These are phyloP conservation scores for Hsuehochloa calcarea DNA, from an alignment of 176 grass and related monocot genomes.

Conservation along the genomic window DNA sequence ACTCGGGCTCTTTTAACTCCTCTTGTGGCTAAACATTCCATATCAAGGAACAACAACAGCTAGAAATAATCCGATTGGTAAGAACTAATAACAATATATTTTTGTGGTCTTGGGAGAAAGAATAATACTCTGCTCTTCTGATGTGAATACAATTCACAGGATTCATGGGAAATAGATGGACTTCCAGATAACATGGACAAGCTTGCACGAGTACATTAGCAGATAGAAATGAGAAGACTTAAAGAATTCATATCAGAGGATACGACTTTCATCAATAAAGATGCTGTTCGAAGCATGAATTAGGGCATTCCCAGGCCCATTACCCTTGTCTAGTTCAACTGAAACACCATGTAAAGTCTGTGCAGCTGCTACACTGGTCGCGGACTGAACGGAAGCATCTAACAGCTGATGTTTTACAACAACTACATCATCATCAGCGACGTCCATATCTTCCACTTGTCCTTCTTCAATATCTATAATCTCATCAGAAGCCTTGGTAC, in stretches of 20 bases:
- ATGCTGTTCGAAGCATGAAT: conserved; percentile 16
- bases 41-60: conserved; percentile 63
- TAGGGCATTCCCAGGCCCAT: not conserved
- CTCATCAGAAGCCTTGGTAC: not conserved
- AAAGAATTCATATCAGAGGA: conserved; percentile 49
- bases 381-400: conserved; percentile 23
- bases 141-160: not conserved
- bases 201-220: conserved; percentile 1
- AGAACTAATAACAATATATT: not conserved
- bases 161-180: conserved; percentile 1
- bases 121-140: not conserved
- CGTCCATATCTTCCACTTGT: conserved; percentile 79
- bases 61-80: not conserved
- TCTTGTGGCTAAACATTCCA: conserved; percentile 52
- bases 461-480: conserved; percentile 32
- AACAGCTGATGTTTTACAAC: conserved; percentile 37
- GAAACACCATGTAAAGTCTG: conserved; percentile 20
- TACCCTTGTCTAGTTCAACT: conserved; percentile 7
- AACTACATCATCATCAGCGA: conserved; percentile 54
- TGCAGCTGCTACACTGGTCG: conserved; percentile 27
- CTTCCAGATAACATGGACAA: not conserved
- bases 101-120: not conserved
- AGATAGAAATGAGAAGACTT: conserved; percentile 27
- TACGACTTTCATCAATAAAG: conserved; percentile 62
- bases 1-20: conserved; percentile 77